phyloP scores from a whole-genome alignment of 2,329 filamentous ascomycete genomes.

The Penicillium hordei region DNA sequence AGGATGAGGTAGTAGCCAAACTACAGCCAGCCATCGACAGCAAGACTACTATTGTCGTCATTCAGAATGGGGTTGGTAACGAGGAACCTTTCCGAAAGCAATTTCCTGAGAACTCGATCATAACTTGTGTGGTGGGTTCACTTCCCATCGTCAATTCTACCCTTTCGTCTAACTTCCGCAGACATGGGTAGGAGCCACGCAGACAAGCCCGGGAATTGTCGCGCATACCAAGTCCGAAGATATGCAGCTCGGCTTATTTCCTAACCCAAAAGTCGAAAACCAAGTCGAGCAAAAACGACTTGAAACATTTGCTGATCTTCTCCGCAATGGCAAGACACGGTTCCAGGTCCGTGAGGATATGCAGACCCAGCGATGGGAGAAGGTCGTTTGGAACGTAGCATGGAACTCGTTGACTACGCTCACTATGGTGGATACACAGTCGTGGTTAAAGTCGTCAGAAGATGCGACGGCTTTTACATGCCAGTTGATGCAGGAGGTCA shows the following conservation, averaged over 20 bases:
- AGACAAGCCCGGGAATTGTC: slow-evolving; percentile 51
- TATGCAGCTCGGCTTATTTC: slow-evolving; percentile 56
- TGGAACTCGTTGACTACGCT: slow-evolving; percentile 47
- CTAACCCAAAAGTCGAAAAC: slow-evolving; percentile 35
- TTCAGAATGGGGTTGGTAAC: slow-evolving; percentile 46
- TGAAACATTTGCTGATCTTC: slow-evolving; percentile 42
- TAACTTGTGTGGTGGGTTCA: slow-evolving; percentile 46
- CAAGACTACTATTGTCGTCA: slow-evolving; percentile 40
- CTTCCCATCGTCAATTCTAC: background rate
- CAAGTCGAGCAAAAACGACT: slow-evolving; percentile 41
- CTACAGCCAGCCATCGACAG: slow-evolving; percentile 38
- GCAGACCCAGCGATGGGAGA: slow-evolving; percentile 43
- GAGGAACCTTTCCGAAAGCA: slow-evolving; percentile 40
- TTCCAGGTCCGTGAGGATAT: slow-evolving; percentile 38
- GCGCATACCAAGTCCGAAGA: slow-evolving; percentile 55
- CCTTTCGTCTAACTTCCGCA: slow-evolving; percentile 3
- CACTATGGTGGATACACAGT: slow-evolving; percentile 44
- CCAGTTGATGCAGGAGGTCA: slow-evolving; percentile 46
- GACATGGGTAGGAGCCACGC: slow-evolving; percentile 53
- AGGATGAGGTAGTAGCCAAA: slow-evolving; percentile 39
- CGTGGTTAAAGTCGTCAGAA: slow-evolving; percentile 43
- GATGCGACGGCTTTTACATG: slow-evolving; percentile 43
- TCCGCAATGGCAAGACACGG: slow-evolving; percentile 45
- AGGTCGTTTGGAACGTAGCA: slow-evolving; percentile 45
- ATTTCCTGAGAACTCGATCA: slow-evolving; percentile 34